Evolutionary conservation across 805 yeast genomes (phyloP).

Genomic region (Hermanozyma aechmeae): DNA sequence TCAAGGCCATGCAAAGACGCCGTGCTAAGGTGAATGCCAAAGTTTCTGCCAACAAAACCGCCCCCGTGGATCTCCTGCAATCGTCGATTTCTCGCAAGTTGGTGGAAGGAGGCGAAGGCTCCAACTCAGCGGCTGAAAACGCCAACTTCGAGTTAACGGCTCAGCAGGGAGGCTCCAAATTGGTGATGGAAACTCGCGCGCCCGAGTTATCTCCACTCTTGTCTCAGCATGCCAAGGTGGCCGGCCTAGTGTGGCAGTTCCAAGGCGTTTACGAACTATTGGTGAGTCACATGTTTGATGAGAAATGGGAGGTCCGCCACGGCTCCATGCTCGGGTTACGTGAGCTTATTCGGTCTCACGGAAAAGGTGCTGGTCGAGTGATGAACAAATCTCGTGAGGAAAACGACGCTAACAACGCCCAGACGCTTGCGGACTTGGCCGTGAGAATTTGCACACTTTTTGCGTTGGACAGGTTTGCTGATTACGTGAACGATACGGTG

Average conservation of each 20-base stretch:
- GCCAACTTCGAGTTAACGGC: constrained; percentile 51
- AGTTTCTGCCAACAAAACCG: constrained; percentile 31
- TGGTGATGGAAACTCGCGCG: constrained; percentile 73
- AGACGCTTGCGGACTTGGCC: constrained; percentile 78
- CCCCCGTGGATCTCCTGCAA: constrained; percentile 61
- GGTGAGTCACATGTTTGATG: constrained; percentile 70
- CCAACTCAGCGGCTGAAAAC: too few relatives aligned
- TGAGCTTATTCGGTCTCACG: constrained; percentile 77
- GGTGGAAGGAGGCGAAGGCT: constrained; percentile 31
- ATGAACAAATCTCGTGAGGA: constrained; percentile 50
- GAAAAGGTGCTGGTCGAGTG: constrained; percentile 76
- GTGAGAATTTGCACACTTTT: constrained; percentile 78
- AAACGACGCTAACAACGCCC: constrained; percentile 56
- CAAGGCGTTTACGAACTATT: constrained; percentile 86
- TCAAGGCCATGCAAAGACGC: constrained; percentile 91
- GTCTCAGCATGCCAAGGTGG: constrained; percentile 61
- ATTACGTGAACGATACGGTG: constrained; percentile 93
- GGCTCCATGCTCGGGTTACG: constrained; percentile 91
- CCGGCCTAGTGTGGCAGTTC: constrained; percentile 83
- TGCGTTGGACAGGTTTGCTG: constrained; percentile 93
- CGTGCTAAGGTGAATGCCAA: constrained; percentile 69
- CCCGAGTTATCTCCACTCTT: constrained; percentile 58
- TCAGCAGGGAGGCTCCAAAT: constrained; percentile 70
- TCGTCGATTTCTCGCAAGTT: constrained; percentile 55
- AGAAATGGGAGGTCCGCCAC: constrained; percentile 90